These are phyloP conservation scores for Marasmius fiardii DNA, from an alignment of 1,284 basidiomycete genomes.

Conservation along the genomic window DNA sequence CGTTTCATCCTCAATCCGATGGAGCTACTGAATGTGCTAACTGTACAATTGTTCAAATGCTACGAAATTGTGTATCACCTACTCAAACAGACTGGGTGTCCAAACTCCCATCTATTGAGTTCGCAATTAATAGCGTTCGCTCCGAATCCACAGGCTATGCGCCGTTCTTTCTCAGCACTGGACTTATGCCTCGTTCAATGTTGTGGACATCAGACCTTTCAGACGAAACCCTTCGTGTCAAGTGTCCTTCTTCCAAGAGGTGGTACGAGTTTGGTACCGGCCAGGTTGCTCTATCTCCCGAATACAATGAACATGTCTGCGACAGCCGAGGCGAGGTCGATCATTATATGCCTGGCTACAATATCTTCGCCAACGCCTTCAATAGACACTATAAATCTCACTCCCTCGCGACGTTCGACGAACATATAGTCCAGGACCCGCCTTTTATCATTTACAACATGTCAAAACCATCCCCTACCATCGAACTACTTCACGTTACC, in stretches of 20 bases:
- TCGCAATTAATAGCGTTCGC: conserved; percentile 17
- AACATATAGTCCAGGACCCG: not conserved
- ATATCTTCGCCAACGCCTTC: not conserved
- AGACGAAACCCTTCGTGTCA: not conserved
- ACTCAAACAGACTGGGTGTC: conserved; percentile 17
- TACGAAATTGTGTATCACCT: conserved; percentile 13
- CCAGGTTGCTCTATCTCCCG: not conserved
- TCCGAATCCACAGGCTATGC: conserved; percentile 26
- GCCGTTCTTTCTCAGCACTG: conserved; percentile 32
- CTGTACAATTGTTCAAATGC: conserved; percentile 19
- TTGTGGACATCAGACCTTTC: conserved; percentile 19
- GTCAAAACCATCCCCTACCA: too few relatives aligned
- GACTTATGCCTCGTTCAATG: conserved; percentile 22
- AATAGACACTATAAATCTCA: not conserved
- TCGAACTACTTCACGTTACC: too few relatives aligned
- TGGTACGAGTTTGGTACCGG: too few relatives aligned
- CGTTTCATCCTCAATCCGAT: conserved; percentile 21
- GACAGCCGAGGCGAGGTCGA: not conserved
- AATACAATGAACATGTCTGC: not conserved
- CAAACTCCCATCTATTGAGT: conserved; percentile 21
- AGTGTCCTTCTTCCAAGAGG: too few relatives aligned
- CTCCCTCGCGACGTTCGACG: not conserved
- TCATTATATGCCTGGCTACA: not conserved
- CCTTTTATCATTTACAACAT: too few relatives aligned
- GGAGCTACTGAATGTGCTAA: conserved; percentile 19